Percentiles rank a stretch among this genome's conserved stretches.
Evolutionary conservation across 2,329 filamentous ascomycete species (phyloP).

Genomic region (Saccharata proteae): DNA sequence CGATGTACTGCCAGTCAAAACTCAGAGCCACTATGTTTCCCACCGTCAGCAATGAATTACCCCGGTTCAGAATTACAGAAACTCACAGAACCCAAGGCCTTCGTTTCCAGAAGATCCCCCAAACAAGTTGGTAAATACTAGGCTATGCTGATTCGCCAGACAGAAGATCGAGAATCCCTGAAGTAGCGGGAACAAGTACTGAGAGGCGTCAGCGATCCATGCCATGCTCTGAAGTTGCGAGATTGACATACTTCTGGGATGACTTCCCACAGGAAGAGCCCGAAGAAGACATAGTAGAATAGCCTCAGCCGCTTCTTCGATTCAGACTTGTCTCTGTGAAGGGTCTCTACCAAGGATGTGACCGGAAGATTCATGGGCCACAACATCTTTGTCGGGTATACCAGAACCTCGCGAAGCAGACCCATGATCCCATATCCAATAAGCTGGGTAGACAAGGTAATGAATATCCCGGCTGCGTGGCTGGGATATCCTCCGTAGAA

Average conservation of each 20-base stretch:
- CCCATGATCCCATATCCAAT: constrained; percentile 11
- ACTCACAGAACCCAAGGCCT: constrained; percentile 33
- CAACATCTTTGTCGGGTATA: constrained; percentile 11
- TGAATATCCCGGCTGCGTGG: constrained; percentile 2
- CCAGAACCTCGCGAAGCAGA: constrained; percentile 8
- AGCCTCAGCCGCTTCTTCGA: constrained; percentile 13
- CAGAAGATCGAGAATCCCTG: constrained; percentile 9
- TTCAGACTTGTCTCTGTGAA: constrained; percentile 8
- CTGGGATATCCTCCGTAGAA: constrained; percentile 7
- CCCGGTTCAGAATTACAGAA: constrained; percentile 31
- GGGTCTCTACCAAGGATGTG: constrained; percentile 8
- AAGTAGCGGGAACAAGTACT: constrained; percentile 6
- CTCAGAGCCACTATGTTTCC: constrained; percentile 59
- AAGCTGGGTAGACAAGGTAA: constrained; percentile 10
- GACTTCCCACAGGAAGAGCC: constrained; percentile 8
- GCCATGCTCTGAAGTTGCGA: too few species aligned
- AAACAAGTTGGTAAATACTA: constrained; percentile 38
- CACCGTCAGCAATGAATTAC: constrained; percentile 31
- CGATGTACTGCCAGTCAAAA: constrained; percentile 56
- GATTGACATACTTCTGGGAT: too few species aligned
- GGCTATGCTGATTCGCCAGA: constrained; percentile 16
- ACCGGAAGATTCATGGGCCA: constrained; percentile 10
- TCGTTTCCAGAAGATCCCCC: constrained; percentile 37
- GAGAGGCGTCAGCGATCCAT: constrained; percentile 2
- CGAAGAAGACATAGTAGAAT: constrained; percentile 18